These are phyloP conservation scores for Malassezia vespertilionis DNA, from an alignment of 1,284 basidiomycete genomes.

Conservation along the genomic window DNA sequence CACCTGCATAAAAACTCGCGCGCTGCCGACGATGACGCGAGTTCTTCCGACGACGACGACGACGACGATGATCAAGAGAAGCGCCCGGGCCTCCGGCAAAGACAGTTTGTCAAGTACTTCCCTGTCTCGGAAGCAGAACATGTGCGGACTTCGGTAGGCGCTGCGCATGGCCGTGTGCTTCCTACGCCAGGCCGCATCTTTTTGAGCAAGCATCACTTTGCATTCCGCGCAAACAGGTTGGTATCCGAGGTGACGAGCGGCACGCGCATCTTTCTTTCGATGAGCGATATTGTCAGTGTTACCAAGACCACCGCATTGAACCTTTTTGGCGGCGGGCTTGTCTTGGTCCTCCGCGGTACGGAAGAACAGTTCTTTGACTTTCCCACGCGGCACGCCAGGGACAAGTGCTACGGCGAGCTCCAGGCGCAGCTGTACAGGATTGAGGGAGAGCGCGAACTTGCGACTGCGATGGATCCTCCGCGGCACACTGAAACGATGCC, in stretches of 20 bases:
- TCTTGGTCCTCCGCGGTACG: slow-evolving; percentile 81
- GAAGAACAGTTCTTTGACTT: slow-evolving; percentile 92
- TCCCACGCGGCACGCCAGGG: slow-evolving; percentile 62
- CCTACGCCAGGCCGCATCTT: slow-evolving; percentile 33
- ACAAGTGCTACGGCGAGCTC: slow-evolving; percentile 63
- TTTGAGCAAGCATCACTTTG: slow-evolving; percentile 27
- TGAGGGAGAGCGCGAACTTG: background rate
- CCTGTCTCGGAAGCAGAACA: slow-evolving; percentile 23
- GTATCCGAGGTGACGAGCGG: slow-evolving; percentile 29
- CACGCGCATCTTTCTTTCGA: slow-evolving; percentile 55
- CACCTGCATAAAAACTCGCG: too few relatives aligned
- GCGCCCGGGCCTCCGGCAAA: too few relatives aligned
- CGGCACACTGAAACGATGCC: too few relatives aligned
- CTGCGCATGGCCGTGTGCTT: slow-evolving; percentile 30
- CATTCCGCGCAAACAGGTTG: slow-evolving; percentile 36
- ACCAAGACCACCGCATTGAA: slow-evolving; percentile 77
- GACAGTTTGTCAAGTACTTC: slow-evolving; percentile 26
- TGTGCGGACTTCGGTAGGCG: slow-evolving; percentile 24
- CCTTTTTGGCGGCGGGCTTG: slow-evolving; percentile 75
- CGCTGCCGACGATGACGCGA: background rate
- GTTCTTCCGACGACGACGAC: background rate
- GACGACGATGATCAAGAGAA: slow-evolving; percentile 1
- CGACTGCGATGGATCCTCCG: slow-evolving; percentile 9
- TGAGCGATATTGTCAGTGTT: slow-evolving; percentile 63
- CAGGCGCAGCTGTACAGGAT: slow-evolving; percentile 61